Percentiles rank a stretch among this genome's conserved stretches.
phyloP scores from a whole-genome alignment of 2,329 filamentous ascomycete genomes.

The Nothomitra cinnamomea region DNA sequence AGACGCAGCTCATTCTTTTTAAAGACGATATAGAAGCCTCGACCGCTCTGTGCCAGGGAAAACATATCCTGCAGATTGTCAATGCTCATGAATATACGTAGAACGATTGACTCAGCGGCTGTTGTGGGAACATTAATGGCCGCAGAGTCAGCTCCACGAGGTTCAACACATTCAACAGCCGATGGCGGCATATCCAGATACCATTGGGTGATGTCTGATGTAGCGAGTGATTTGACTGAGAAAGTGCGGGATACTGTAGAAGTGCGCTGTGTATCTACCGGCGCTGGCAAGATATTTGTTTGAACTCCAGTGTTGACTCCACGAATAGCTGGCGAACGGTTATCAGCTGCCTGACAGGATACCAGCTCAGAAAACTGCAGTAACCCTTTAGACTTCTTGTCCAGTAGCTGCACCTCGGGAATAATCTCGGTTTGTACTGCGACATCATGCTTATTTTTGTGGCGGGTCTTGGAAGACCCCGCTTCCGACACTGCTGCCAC shows the following conservation, averaged over 20 bases:
- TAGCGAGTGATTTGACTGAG: conserved; percentile 3
- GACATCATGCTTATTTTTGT: background rate
- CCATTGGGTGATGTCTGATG: conserved; percentile 6
- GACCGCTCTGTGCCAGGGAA: conserved; percentile 34
- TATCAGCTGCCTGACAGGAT: too few species aligned
- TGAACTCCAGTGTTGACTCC: background rate
- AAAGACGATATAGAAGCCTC: conserved; percentile 39
- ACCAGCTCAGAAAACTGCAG: background rate
- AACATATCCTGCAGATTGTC: conserved; percentile 36
- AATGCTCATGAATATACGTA: conserved; percentile 32
- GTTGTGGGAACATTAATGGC: conserved; percentile 23
- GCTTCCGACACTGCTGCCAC: background rate
- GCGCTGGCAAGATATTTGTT: background rate
- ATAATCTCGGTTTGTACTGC: background rate
- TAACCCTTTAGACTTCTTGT: background rate
- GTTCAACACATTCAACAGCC: background rate
- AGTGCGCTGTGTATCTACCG: background rate
- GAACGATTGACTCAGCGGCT: conserved; percentile 32
- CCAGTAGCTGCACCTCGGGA: background rate
- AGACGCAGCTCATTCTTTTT: conserved; percentile 37
- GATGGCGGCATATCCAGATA: conserved; percentile 5
- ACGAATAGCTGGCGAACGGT: background rate
- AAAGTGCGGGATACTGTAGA: background rate
- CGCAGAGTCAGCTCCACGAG: conserved; percentile 7
- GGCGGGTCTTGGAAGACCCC: background rate